Base-by-base conservation (phyloP, 345 rosid species). In the Leavenworthia alabamica region DNA sequence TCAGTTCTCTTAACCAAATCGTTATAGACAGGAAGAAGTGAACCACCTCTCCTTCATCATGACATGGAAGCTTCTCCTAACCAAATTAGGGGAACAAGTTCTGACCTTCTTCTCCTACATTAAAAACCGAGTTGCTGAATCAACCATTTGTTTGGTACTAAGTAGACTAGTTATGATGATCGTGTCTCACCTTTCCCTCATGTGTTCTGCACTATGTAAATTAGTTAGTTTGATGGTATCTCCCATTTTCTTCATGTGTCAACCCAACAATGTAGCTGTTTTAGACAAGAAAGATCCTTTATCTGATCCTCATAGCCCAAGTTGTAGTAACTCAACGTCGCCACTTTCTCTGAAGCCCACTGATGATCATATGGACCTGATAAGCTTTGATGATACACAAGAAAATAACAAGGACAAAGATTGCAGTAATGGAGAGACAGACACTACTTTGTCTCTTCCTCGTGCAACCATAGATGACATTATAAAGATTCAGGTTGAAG, bases 41-140 rank as follows among this genome's bases (percentile, higher is more conserved):
- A 64, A 53, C 64, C 81, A 50, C 72, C 58, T 50, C 61, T 17
- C 6, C 23, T 61, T 60, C 83, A 68, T 66, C 83, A 5, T 8
- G 91, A 84, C 83, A 67, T 83, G 86, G 95, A 85, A 74, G 82
- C 83, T 47, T 67, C 83, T 56, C 87, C 83, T 62, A 80, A 83
- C 57, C 85, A 72, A 53, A 72, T 56, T 55, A 82, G 91, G 64
- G 84, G 84, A 78, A 60, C 80, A 62, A 80, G 72, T 70, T 60
- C 78, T 1, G 86, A 82, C 29, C 51, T 64, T 50, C 72, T 80
- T 66, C 91, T 88, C 64, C 80, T 81, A 50, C 83, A 65, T 71
- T 78, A 84, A 73, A 81, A 79, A 70, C 86, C 78, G 16, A 78
- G 51, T 76, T 71, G 79, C 78, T 84, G 83, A 41, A 51, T 74